Percentiles rank a stretch among this genome's conserved stretches.
phyloP scores from a whole-genome alignment of 176 grass and related monocot species.

The Neostapfia colusana region DNA sequence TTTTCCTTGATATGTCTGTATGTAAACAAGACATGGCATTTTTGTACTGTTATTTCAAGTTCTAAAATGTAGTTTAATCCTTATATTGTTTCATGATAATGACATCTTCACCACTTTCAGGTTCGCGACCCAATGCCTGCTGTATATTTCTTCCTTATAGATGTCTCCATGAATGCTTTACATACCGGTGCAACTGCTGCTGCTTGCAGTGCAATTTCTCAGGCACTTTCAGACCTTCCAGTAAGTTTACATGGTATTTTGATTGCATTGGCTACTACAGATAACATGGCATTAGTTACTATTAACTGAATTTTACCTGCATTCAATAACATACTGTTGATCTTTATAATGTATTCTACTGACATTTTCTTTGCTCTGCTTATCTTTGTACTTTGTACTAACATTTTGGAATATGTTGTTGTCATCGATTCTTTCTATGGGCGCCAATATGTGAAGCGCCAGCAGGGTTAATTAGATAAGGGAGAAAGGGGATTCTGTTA shows the following conservation, averaged over 20 bases:
- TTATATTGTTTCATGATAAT: slow-evolving; percentile 9
- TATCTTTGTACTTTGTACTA: neutral
- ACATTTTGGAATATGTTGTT: neutral
- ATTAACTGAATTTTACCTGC: slow-evolving; percentile 9
- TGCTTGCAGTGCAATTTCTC: slow-evolving; percentile 88
- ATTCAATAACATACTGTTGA: slow-evolving; percentile 9
- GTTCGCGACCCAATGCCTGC: slow-evolving; percentile 98
- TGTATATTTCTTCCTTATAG: slow-evolving; percentile 97
- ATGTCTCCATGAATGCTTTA: slow-evolving; percentile 93
- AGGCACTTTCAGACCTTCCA: slow-evolving; percentile 78
- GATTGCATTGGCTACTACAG: neutral
- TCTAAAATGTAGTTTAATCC: no score
- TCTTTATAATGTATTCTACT: neutral
- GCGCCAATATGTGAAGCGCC: no score
- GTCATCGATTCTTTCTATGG: no score
- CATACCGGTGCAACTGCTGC: slow-evolving; percentile 86
- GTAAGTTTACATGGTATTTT: slow-evolving; percentile 46
- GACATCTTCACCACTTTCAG: slow-evolving; percentile 41
- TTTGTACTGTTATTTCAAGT: no score
- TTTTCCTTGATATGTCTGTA: neutral
- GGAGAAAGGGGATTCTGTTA: no score
- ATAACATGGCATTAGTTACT: neutral
- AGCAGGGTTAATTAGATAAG: no score
- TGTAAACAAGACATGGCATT: no score
- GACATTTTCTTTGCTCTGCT: neutral